Base-by-base conservation (phyloP, 371 early-diverging fungal species). In the Homolaphlyctis polyrhiza region DNA sequence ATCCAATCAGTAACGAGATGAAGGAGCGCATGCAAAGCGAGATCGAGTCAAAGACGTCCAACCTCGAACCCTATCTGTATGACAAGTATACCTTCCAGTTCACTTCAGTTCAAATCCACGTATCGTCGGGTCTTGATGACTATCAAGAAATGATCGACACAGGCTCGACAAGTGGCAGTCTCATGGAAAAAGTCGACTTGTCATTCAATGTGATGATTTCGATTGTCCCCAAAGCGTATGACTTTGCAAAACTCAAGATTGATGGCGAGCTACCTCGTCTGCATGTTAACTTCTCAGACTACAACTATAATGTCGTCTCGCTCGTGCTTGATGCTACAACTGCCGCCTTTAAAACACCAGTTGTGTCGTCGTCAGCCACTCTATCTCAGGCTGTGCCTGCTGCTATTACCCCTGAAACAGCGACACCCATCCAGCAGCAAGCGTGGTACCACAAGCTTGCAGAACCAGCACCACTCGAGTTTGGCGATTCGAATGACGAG, bases 261-360 rank as follows among this genome's bases (percentile, higher is more conserved):
- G 84, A 89, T 23, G 97, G 95, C 27, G 85, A 89, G 23, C 73
- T 98, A 57, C 96, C 97, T 0, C 69, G 91, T 28, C 74, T 98
- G 6, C 86, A 93, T 59, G 79, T 96, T 63, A 95, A 93, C 69
- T 85, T 98, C 57, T 95, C 97, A 0, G 95, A 97, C 66, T 84
- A 86, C 30, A 97, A 97, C 73, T 96, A 97, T 82, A 89, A 89
- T 64, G 86, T 89, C 0, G 75, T 96, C 14, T 96, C 95, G 96
- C 80, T 81, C 16, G 81, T 93, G 36, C 81, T 88, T 64, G 85
- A 95, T 28, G 2, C 58, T 5, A n/a, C 11, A 4, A 27, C 30
- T 18, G 8, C 2, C 5, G 55, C 55, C 27, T 55, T 55, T 55
- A 8, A 11, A 18, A 39, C 39, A 18, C 39, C 39, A 8, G 39